Evolutionary conservation across 2,329 filamentous ascomycete genomes (phyloP), one percentile per base, ranked within the genome.

Genomic region (Diaporthe capsici): DNA sequence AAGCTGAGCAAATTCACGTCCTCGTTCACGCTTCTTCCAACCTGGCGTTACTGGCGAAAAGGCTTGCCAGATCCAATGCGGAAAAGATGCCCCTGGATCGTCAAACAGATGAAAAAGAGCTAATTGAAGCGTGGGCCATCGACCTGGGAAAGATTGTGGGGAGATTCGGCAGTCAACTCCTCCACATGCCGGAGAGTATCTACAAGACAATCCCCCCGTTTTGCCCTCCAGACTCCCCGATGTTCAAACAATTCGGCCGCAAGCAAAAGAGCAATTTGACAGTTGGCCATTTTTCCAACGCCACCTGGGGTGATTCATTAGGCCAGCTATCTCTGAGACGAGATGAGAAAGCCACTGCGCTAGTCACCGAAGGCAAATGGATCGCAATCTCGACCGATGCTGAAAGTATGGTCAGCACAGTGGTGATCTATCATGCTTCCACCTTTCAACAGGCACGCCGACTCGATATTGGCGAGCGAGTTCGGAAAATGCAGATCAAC

Each of bases 191-290:
- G 0, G 77, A 81, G 8, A 74, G 81, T 0, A 86, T 87, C 47
- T 83, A 85, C 75, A 82, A 83, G 58, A 76, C 80, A 3, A 82
- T 87, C 12, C 83, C 84, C 1, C 83, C 84, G 2, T 82, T 87
- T 55, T 86, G 85, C 75, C 85, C 85, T 0, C 49, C 71, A 10
- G 78, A 79, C 28, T 85, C 85, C 10, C 77, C 80, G 3, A 82
- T 85, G 4, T 81, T 82, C 72, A 78, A 81, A 63, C 78, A 81
- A 13, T 86, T 85, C 74, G 79, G 80, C 1, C 73, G 79, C 58
- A 51, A 39, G 25, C 79, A 81, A 44, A 39, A n/a, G 4, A 75
- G 61, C n/a, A 63, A n/a, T 1, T 67, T 82, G 7, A 15, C 39
- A 0, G 70, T 82, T 0, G 76, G 73, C 1, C 79, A 80, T 0